phyloP scores from a whole-genome alignment of 2,329 filamentous ascomycete species.

The Fusarium burgessii region DNA sequence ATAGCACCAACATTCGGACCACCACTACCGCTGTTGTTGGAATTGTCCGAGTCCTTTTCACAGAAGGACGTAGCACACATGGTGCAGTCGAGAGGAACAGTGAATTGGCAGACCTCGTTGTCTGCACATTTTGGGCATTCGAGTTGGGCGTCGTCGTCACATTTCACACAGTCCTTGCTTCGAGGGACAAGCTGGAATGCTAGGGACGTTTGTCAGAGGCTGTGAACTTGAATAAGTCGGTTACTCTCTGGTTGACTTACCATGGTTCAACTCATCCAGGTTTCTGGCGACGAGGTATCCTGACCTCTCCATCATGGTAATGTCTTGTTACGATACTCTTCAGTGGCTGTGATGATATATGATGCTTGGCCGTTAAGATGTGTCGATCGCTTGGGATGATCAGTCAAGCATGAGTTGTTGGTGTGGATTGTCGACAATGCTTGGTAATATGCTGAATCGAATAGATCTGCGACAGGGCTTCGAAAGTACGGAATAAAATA shows the following conservation, averaged over 20 bases:
- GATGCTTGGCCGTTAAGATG: conserved; percentile 21
- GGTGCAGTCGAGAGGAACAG: conserved; percentile 59
- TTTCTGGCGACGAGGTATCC: conserved; percentile 44
- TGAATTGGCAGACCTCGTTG: conserved; percentile 60
- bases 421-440: conserved; percentile 18
- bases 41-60: conserved; percentile 44
- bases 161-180: conserved; percentile 59
- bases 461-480: conserved; percentile 24
- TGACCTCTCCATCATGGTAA: conserved; percentile 43
- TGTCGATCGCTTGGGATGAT: conserved; percentile 46
- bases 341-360: conserved; percentile 11
- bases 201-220: conserved; percentile 34
- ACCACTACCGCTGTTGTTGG: conserved; percentile 47
- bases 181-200: conserved; percentile 54
- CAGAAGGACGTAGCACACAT: conserved; percentile 64
- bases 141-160: conserved; percentile 56
- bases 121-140: conserved; percentile 60
- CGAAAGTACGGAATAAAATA: conserved; percentile 10
- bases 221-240: not conserved
- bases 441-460: conserved; percentile 27
- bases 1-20: conserved; percentile 84
- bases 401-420: conserved; percentile 27
- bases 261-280: conserved; percentile 48
- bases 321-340: conserved; percentile 1
- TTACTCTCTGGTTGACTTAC: conserved; percentile 41